Base-by-base conservation (phyloP, 345 rosid genomes). In the Rhodamnia argentea region DNA sequence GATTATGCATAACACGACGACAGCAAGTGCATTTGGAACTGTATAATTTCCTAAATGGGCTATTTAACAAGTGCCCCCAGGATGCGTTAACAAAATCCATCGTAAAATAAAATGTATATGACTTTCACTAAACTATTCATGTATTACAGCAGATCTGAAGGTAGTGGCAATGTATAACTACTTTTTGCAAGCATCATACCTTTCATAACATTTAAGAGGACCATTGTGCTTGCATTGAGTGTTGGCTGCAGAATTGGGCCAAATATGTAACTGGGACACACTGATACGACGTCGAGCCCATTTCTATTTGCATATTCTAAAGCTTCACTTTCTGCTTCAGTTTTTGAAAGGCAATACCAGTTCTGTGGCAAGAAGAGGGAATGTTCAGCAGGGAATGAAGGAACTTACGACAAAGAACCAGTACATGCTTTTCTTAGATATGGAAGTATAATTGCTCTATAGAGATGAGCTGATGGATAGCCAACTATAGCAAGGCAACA, bases 271-370 rank as follows among this genome's bases (percentile, higher is more conserved):
- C 92, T 84, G 62, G 98, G 97, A 60, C 94, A 94, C 40, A 95
- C 76, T 2, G 93, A 87, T 18, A 95, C 92, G 3, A 95, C 86
- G 86, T 94, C 89, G 55, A 96, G 93, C 44, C 94, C 94, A 24
- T 52, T 89, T 84, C 29, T 90, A 81, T 90, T 93, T 14, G 92
- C 95, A 81, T 87, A 96, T 51, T 92, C 94, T 29, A 93, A 84
- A 87, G 97, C 98, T 90, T 92, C 91, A 74, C 88, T 91, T 85
- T 96, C 99, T 26, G 98, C 98, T 90, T 86, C 90, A 82, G 97
- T 93, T 88, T 96, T 96, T 9, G 98, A 89, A 84, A 92, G 85
- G 88, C 89, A 90, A 88, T 96, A 95, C 98, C 97, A 93, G 40
- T 93, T 92, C 98, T 96, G 91, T 86, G 18, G 83, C 57, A 90